Evolutionary conservation across 768 basidiomycete genomes (phyloP), one percentile per base, ranked within the genome.

Genomic region (Lentinula sp.): DNA sequence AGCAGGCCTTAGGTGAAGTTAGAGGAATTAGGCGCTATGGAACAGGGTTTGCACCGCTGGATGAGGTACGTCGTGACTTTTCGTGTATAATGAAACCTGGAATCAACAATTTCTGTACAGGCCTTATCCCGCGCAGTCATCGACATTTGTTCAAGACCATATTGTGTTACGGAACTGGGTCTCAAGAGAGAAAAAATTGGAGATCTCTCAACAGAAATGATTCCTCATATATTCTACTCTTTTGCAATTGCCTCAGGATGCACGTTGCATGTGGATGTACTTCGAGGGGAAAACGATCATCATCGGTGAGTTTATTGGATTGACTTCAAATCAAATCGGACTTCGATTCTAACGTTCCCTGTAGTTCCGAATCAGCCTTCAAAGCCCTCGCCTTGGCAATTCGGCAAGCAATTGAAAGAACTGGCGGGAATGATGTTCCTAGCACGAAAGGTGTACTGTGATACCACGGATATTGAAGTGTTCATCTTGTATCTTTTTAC

Each of bases 191-290:
- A 95, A 73, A 95, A 95, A 76, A 87, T 95, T 43, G 93, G 93
- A n/a, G 92, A 95, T 65, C 81, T 95, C 55, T 95, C 93, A 28
- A 93, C 93, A 6, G 97, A 99, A 78, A 98, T 99, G 95, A 87
- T 99, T 59, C 93, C 96, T 35, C 97, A 99, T 71, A 82, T 99
- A 58, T 93, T 99, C 73, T 89, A 97, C 76, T 97, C 95, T 4
- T 99, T 99, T 70, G 92, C 96, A n/a, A 94, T 94, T 64, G 93
- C 93, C 0, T 91, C 96, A 1, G 95, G 95, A 6, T 89, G 87
- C 21, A 98, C 97, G 2, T 78, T 99, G 51, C 96, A 98, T 69
- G 82, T 98, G 55, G 97, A 99, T 69, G 94, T 93, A 46, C 78
- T 99, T 46, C 82, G 95, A 37, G 97, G 97, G 45, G 89, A 93